phyloP scores from a whole-genome alignment of 345 rosid genomes.

The Lepidium aucheri region DNA sequence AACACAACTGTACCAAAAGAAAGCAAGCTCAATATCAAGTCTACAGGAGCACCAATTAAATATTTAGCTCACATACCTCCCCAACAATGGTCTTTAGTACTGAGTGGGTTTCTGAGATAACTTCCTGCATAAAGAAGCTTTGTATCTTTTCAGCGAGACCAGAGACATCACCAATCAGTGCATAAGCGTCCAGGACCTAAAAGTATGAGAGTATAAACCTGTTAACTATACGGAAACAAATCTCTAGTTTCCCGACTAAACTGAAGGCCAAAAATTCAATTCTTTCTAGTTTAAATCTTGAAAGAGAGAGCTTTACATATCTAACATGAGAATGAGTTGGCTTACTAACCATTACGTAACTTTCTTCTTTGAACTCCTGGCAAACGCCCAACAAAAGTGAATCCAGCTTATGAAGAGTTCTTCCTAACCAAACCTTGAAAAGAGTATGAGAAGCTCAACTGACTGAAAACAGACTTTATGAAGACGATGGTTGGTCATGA shows the following conservation, averaged over 20 bases:
- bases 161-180: constrained; percentile 90
- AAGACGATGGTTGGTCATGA: not conserved
- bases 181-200: constrained; percentile 98
- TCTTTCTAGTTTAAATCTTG: not conserved
- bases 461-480: not conserved
- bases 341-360: constrained; percentile 73
- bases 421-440: constrained; percentile 91
- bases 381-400: constrained; percentile 90
- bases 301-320: constrained; percentile 7
- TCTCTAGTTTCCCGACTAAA: not conserved
- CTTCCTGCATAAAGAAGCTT: constrained; percentile 97
- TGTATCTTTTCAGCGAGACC: constrained; percentile 99
- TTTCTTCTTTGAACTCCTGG: constrained; percentile 85
- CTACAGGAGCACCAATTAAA: not conserved
- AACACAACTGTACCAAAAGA: not conserved
- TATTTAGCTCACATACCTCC: constrained; percentile 50
- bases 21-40: constrained; percentile 12
- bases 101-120: constrained; percentile 81
- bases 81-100: constrained; percentile 63
- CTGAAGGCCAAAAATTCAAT: not conserved
- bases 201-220: constrained; percentile 13
- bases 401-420: constrained; percentile 93
- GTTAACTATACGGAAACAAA: not conserved
- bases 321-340: constrained; percentile 9
- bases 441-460: constrained; percentile 14